Conservation (phyloP, 2,329 filamentous ascomycete genomes). For the Blumeria hordei region DNA sequence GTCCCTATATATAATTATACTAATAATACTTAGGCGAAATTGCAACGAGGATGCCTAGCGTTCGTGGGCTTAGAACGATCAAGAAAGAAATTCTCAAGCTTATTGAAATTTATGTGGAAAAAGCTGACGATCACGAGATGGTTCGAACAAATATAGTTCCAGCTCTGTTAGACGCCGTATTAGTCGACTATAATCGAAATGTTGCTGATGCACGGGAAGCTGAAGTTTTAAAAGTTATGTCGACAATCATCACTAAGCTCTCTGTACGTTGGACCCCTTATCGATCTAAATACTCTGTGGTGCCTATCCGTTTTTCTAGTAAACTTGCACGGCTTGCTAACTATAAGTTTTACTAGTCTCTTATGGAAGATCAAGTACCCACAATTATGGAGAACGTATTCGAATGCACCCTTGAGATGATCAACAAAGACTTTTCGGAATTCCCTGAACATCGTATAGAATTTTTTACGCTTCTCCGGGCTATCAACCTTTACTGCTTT, state of each 20-base stretch:
- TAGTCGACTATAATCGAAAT: slow-evolving; percentile 92
- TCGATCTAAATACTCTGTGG: slow-evolving; percentile 23
- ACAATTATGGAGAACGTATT: slow-evolving; percentile 97
- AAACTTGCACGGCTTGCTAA: slow-evolving; percentile 13
- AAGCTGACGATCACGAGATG: slow-evolving; percentile 85
- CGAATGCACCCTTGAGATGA: slow-evolving; percentile 96
- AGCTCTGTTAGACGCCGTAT: slow-evolving; percentile 77
- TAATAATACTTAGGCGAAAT: slow-evolving; percentile 41
- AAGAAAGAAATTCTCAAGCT: slow-evolving; percentile 99
- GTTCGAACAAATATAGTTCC: slow-evolving; percentile 87
- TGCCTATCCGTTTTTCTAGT: slow-evolving; percentile 6
- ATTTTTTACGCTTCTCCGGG: slow-evolving; percentile 90
- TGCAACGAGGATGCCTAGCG: slow-evolving; percentile 91
- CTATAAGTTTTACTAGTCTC: slow-evolving; percentile 25
- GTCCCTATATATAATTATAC: slow-evolving; percentile 2
- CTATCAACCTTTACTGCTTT: slow-evolving; percentile 96
- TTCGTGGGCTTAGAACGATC: slow-evolving; percentile 83
- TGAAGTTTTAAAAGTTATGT: slow-evolving; percentile 93
- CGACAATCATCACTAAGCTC: slow-evolving; percentile 86
- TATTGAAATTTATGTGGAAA: slow-evolving; percentile 94
- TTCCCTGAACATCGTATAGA: slow-evolving; percentile 98
- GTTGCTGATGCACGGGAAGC: slow-evolving; percentile 88
- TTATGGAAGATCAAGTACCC: slow-evolving; percentile 97
- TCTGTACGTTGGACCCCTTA: slow-evolving; percentile 50
- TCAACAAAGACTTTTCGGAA: slow-evolving; percentile 99